A percentile compares a stretch with the other conserved stretches of the same genome.
phyloP scores from a whole-genome alignment of 2,329 filamentous ascomycete genomes.

The Cercospora berteroae region DNA sequence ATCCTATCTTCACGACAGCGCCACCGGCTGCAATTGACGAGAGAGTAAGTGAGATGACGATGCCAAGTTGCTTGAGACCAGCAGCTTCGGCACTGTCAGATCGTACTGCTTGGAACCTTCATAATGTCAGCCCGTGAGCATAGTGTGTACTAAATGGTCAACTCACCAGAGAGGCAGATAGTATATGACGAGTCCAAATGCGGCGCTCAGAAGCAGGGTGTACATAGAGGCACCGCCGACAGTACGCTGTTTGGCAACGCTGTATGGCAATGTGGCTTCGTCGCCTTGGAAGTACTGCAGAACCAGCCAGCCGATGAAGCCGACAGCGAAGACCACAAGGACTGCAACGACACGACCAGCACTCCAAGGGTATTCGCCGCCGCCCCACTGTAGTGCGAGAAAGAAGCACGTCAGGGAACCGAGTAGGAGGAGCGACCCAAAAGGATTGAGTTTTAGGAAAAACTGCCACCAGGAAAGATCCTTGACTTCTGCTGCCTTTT shows the following conservation, averaged over 20 bases:
- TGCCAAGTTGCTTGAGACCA: conserved; percentile 19
- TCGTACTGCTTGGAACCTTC: conserved; percentile 24
- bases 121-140: neutral
- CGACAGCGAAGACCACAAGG: conserved; percentile 33
- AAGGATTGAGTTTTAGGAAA: conserved; percentile 41
- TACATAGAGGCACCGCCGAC: conserved; percentile 17
- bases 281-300: conserved; percentile 20
- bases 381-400: conserved; percentile 49
- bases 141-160: neutral
- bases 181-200: conserved; percentile 19
- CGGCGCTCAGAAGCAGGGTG: conserved; percentile 10
- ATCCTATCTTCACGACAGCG: conserved; percentile 40
- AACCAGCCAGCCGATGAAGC: conserved; percentile 15
- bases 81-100: conserved; percentile 13
- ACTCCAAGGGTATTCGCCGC: conserved; percentile 43
- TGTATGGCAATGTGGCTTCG: conserved; percentile 18
- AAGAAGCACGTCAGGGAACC: conserved; percentile 44
- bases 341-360: conserved; percentile 43
- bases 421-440: conserved; percentile 40
- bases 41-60: conserved; percentile 41
- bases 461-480: conserved; percentile 21
- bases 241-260: conserved; percentile 16
- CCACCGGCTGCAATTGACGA: conserved; percentile 41
- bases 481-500: conserved; percentile 38
- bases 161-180: conserved; percentile 22